Conservation (phyloP, 176 grass and related monocot species). For the Saccharum spontaneum region DNA sequence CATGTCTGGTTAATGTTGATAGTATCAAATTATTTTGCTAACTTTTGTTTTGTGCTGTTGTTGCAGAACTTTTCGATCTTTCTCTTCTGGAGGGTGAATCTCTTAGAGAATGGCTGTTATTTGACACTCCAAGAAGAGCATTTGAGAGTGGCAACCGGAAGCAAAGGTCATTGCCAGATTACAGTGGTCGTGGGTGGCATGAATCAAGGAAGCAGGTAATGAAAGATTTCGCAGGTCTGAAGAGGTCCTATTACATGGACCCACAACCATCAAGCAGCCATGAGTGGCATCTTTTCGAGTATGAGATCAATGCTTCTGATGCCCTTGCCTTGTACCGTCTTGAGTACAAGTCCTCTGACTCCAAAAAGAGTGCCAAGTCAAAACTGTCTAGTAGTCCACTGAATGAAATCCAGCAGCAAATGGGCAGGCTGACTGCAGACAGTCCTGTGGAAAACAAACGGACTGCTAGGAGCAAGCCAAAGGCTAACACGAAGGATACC, state of each 20-base stretch:
- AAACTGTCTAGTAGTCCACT: constrained; percentile 49
- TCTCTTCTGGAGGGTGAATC: constrained; percentile 85
- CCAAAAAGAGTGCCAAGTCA: constrained; percentile 71
- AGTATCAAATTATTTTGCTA: constrained; percentile 1
- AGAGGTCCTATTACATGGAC: constrained; percentile 97
- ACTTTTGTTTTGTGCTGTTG: constrained; percentile 26
- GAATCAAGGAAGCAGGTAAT: constrained; percentile 93
- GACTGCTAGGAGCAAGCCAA: constrained; percentile 53
- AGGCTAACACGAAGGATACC: constrained; percentile 50
- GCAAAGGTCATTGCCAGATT: constrained; percentile 92
- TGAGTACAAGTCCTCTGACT: constrained; percentile 72
- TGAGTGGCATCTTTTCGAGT: constrained; percentile 93
- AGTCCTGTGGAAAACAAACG: constrained; percentile 68
- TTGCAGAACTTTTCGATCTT: constrained; percentile 88
- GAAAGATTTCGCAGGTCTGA: constrained; percentile 79
- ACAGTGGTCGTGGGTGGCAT: constrained; percentile 87
- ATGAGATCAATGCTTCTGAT: constrained; percentile 82
- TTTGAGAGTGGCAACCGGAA: constrained; percentile 92
- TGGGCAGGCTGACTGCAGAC: constrained; percentile 63
- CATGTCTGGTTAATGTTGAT: neutral
- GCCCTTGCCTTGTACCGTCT: constrained; percentile 75
- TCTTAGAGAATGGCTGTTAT: constrained; percentile 95
- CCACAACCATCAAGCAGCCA: constrained; percentile 71
- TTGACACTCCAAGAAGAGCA: constrained; percentile 92
- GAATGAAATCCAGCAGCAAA: constrained; percentile 69